Base-by-base conservation (phyloP, 2,329 filamentous ascomycete species). In the Exophiala calicioides region DNA sequence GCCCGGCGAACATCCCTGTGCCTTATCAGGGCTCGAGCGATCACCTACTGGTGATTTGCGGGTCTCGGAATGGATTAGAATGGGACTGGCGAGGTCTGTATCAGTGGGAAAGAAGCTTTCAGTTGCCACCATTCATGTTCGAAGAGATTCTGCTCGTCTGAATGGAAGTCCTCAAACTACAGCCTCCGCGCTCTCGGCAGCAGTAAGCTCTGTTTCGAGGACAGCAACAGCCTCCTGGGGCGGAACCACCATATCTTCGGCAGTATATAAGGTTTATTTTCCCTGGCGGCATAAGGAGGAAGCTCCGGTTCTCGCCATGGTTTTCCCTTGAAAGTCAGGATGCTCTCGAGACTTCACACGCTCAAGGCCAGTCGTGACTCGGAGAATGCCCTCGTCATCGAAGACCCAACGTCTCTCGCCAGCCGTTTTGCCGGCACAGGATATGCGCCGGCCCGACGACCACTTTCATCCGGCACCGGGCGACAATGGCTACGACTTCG, bases 381-480 rank as follows among this genome's bases (percentile, higher is more conserved):
- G n/a, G n/a, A n/a, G n/a, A n/a, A n/a, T n/a, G n/a, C n/a, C n/a
- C n/a, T n/a, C n/a, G n/a, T n/a, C n/a, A n/a, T n/a, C n/a, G n/a
- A n/a, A n/a, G n/a, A n/a, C n/a, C n/a, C n/a, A n/a, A n/a, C n/a
- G n/a, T n/a, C n/a, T n/a, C n/a, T n/a, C n/a, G n/a, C n/a, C n/a
- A n/a, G n/a, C n/a, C n/a, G n/a, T n/a, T n/a, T n/a, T n/a, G n/a
- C n/a, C n/a, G n/a, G n/a, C n/a, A n/a, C 89, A 95, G 64, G 74
- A 83, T n/a, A 75, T 84, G 50, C 79, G 89, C 47, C 69, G 63
- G 3, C 76, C 76, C 7, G 69, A 80, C 39, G 68, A 71, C 19
- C 82, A 82, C 62, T 81, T 71, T 57, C 69, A 77, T 51, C 79
- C 79, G 0, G 72, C 82, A 4, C 77, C 78, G 13, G 65, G 72